Evolutionary conservation across 1,284 basidiomycete species (phyloP).

Genomic region (Tylopilus sp.): DNA sequence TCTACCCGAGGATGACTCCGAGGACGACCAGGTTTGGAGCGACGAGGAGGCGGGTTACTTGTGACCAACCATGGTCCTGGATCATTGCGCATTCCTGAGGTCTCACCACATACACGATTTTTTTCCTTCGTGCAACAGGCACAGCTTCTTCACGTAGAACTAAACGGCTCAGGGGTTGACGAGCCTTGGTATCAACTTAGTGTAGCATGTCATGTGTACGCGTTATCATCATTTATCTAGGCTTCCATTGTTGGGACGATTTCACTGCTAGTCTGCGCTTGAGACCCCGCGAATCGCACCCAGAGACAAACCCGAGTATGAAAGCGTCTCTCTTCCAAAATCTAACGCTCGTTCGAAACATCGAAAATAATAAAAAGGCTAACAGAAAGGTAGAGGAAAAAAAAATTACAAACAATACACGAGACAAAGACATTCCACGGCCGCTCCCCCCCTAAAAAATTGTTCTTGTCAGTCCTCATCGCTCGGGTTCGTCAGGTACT

Average conservation of each 20-base stretch:
- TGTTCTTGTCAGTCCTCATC: constrained; percentile 46
- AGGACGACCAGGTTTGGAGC: constrained; percentile 35
- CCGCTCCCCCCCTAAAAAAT: no score
- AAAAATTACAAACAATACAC: constrained; percentile 25
- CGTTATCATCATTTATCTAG: background rate
- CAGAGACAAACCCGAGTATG: no score
- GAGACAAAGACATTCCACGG: background rate
- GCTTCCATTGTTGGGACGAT: background rate
- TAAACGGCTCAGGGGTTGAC: no score
- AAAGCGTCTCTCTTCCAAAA: background rate
- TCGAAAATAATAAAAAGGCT: constrained; percentile 1
- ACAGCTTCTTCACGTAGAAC: no score
- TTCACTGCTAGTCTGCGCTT: background rate
- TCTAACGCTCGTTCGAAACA: constrained; percentile 8
- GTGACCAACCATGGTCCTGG: background rate
- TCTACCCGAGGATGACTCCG: constrained; percentile 31
- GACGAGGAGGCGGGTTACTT: constrained; percentile 26
- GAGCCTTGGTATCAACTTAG: background rate
- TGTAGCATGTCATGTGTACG: background rate
- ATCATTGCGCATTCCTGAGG: background rate
- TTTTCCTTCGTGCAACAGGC: no score
- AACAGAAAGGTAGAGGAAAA: constrained; percentile 2
- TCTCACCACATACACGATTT: background rate
- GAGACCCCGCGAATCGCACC: no score
- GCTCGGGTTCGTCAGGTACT: constrained; percentile 58